Base-by-base conservation (phyloP, 1,284 basidiomycete species). In the Schizophyllum commune region DNA sequence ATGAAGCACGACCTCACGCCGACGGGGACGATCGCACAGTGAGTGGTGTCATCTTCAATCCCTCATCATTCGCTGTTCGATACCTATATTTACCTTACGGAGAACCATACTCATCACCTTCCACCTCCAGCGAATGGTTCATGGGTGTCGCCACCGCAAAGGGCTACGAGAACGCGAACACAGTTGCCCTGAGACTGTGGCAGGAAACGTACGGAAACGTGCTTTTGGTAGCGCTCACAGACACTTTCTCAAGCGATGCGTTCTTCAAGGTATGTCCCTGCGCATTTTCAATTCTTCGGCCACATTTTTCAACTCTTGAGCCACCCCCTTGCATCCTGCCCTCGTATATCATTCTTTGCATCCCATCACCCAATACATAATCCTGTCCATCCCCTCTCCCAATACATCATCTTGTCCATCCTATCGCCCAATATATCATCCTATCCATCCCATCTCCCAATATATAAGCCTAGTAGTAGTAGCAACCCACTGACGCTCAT, bases 21-120 rank as follows among this genome's bases (percentile, higher is more conserved):
- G 0, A 79, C 92, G 33, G 94, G 94, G 1, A 96, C 94, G 1
- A 94, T 96, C 58, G 93, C 92, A 8, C 94, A 96, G 89, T 92
- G 73, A 68, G 86, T 79, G 57, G 1, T 57, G 56, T 47, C 32
- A 27, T 27, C 54, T 55, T n/a, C n/a, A n/a, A n/a, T n/a, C n/a
- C n/a, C n/a, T n/a, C n/a, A n/a, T n/a, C n/a, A n/a, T n/a, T n/a
- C n/a, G n/a, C n/a, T n/a, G n/a, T n/a, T n/a, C n/a, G n/a, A n/a
- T n/a, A n/a, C n/a, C n/a, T n/a, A n/a, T n/a, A n/a, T n/a, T n/a
- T n/a, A n/a, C n/a, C n/a, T n/a, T n/a, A n/a, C n/a, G n/a, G n/a
- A n/a, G n/a, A n/a, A n/a, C n/a, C n/a, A n/a, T n/a, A n/a, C n/a
- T 60, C 13, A 63, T 32, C 34, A 4, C 55, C 54, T 13, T 34